Base-by-base conservation (phyloP, 257 asterid species). In the Lycium barbarum region DNA sequence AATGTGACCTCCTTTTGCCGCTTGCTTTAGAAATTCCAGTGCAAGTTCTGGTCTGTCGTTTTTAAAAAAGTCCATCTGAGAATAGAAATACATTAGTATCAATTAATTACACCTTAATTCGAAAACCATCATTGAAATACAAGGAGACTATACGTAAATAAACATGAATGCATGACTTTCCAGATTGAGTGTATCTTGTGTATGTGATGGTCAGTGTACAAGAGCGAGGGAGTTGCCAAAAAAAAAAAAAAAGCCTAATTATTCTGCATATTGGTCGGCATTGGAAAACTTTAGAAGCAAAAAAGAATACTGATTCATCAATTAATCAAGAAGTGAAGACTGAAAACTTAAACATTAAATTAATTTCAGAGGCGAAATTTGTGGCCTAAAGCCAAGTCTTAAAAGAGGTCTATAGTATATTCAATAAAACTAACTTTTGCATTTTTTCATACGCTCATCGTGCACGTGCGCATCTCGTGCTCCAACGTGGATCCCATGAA, bases 1-100 rank as follows among this genome's bases (percentile, higher is more conserved):
- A 3, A 22, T 14, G 0, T 51, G 81, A 4, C 81, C 81, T 51
- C 81, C 81, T 49, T 76, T 26, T 26, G 63, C 63, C 13, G 81
- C 22, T 26, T 7, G 3, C 45, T 51, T 51, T 14, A 76, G 81
- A 76, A 51, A 13, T 76, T 76, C 22, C 4, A 33, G 5, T 22
- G 81, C 81, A 76, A 22, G 4, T 76, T 76, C 81, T 22, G 81
- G 26, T 20, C 5, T 13, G 7, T 76, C 22, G 0, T 51, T 15
- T 76, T 26, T 76, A 22, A 74, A 49, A 13, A 49, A 74, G 6
- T 74, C 45, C 62, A 76, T 51, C 81, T 76, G 20, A 74, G 9
- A 74, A 47, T 49, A 22, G 2, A 22, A 43, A 0, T 40, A 0
- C 13, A 18, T 43, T 71, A 68, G 76, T 68, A 35, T 15, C 51